Conservation (phyloP, 345 rosid species). For the Rhizophora apiculata region DNA sequence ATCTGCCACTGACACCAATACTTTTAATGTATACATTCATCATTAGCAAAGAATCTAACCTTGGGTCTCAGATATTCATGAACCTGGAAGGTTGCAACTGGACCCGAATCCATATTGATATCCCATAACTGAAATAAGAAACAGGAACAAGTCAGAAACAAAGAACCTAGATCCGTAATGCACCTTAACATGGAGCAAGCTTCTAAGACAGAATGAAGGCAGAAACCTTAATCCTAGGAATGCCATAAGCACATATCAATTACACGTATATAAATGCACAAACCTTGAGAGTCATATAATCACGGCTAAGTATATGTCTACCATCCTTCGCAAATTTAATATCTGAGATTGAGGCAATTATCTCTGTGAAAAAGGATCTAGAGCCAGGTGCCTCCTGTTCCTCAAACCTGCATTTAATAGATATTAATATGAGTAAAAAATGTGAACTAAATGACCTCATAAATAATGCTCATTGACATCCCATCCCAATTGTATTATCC, state of each 20-base stretch:
- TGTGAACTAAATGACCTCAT: background rate
- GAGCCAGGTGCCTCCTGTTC: conserved; percentile 73
- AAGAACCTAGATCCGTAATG: background rate
- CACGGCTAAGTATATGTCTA: conserved; percentile 84
- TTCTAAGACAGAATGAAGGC: background rate
- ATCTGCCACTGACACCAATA: no score
- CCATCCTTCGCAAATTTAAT: conserved; percentile 80
- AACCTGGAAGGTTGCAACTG: conserved; percentile 85
- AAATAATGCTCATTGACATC: background rate
- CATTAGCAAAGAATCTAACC: conserved; percentile 30
- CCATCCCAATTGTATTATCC: background rate
- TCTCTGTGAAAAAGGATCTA: conserved; percentile 86
- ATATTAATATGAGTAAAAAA: background rate
- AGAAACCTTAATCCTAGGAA: background rate
- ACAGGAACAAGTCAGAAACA: background rate
- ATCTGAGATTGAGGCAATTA: conserved; percentile 92
- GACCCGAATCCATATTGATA: conserved; percentile 75
- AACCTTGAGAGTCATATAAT: conserved; percentile 97
- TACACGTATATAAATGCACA: background rate
- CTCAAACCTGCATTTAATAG: conserved; percentile 57
- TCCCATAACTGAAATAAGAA: conserved; percentile 67
- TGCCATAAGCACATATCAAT: background rate
- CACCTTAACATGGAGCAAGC: background rate
- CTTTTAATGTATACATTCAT: no score
- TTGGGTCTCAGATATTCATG: conserved; percentile 87